Evolutionary conservation across 257 asterid species (phyloP).

Genomic region (Hygrophila difformis): DNA sequence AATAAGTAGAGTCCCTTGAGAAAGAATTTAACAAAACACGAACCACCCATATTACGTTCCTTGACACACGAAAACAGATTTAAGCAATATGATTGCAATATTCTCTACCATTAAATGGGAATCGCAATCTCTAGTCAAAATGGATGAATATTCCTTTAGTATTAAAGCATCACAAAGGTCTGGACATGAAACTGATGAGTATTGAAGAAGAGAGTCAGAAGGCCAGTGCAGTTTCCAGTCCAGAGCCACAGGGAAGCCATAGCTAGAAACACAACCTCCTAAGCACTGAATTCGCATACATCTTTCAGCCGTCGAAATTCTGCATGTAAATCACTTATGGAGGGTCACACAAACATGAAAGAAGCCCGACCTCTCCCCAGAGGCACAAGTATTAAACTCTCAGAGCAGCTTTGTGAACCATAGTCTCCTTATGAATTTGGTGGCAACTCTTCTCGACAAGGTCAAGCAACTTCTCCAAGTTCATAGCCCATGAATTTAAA

Average conservation of each 20-base stretch:
- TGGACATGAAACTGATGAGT: slow-evolving; percentile 2
- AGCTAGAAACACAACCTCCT: not conserved
- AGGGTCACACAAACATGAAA: too few species aligned
- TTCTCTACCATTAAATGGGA: not conserved
- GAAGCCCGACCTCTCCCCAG: not conserved
- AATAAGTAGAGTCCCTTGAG: too few species aligned
- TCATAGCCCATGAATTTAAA: slow-evolving; percentile 75
- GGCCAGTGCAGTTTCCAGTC: slow-evolving; percentile 4
- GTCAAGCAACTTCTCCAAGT: slow-evolving; percentile 98
- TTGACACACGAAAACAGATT: slow-evolving; percentile 10
- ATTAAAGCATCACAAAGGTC: not conserved
- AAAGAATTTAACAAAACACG: too few species aligned
- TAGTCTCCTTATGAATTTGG: slow-evolving; percentile 96
- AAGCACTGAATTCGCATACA: too few species aligned
- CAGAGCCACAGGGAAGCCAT: not conserved
- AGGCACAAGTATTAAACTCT: slow-evolving; percentile 27
- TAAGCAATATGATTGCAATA: slow-evolving; percentile 5
- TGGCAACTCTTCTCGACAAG: slow-evolving; percentile 99
- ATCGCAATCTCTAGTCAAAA: slow-evolving; percentile 6
- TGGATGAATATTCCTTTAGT: slow-evolving; percentile 6
- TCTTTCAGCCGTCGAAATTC: too few species aligned
- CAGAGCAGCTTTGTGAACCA: slow-evolving; percentile 85
- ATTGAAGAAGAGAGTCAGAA: not conserved
- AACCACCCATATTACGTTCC: too few species aligned
- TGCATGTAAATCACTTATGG: too few species aligned